Conservation (phyloP, 2,329 filamentous ascomycete species). For the Annulohypoxylon truncatum region DNA sequence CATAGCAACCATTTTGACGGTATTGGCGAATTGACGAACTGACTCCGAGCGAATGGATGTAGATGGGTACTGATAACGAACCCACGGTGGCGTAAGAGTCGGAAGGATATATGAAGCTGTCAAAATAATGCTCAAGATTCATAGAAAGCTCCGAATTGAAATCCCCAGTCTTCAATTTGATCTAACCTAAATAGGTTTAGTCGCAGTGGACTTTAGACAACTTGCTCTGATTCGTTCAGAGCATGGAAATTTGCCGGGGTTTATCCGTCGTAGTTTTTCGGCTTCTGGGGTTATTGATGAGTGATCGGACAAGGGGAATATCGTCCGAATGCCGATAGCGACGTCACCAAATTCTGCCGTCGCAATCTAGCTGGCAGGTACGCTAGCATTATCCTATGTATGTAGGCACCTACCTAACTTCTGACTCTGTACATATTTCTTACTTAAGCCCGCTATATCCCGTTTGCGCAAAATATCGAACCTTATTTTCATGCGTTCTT, state of each 20-base stretch:
- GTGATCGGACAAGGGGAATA: conserved; percentile 5
- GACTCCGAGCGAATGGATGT: conserved; percentile 35
- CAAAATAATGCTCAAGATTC: conserved; percentile 51
- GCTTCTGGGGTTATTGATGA: background rate
- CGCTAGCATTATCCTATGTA: no score
- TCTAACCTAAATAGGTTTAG: conserved; percentile 27
- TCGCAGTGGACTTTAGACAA: conserved; percentile 7
- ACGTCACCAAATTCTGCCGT: conserved; percentile 31
- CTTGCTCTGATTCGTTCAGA: conserved; percentile 18
- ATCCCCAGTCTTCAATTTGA: conserved; percentile 21
- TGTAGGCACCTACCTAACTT: background rate
- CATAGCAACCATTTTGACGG: conserved; percentile 60
- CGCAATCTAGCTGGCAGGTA: conserved; percentile 4
- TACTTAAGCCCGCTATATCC: conserved; percentile 5
- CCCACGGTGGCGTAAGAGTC: conserved; percentile 36
- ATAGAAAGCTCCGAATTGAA: conserved; percentile 46
- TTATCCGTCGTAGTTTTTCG: conserved; percentile 24
- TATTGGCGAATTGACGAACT: conserved; percentile 46
- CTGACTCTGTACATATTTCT: conserved; percentile 11
- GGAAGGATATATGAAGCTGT: conserved; percentile 39
- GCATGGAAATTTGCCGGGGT: conserved; percentile 12
- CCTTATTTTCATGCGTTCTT: background rate
- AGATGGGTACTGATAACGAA: conserved; percentile 30
- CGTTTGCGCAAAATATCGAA: background rate
- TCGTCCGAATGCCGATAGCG: conserved; percentile 32